Evolutionary conservation across 2,329 filamentous ascomycete species (phyloP).

Genomic region (Colletotrichum tamarilloi): DNA sequence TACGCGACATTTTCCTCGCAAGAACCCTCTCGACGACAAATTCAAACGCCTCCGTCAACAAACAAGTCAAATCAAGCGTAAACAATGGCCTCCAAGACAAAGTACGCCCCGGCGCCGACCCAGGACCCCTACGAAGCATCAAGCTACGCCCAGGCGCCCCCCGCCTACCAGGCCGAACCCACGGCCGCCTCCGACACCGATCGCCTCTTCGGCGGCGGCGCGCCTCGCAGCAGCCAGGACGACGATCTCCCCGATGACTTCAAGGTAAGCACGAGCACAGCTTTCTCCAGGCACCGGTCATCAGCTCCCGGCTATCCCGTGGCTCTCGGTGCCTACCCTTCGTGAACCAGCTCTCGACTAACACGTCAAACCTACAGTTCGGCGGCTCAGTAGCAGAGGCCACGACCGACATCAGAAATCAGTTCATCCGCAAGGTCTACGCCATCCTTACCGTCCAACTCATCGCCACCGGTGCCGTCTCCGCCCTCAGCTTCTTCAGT

Average conservation of each 20-base stretch:
- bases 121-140: slow-evolving; percentile 85
- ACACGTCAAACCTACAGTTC: slow-evolving; percentile 67
- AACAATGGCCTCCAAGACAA: slow-evolving; percentile 78
- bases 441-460: slow-evolving; percentile 97
- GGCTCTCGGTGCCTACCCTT: not conserved
- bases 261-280: slow-evolving; percentile 68
- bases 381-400: slow-evolving; percentile 94
- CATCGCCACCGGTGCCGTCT: slow-evolving; percentile 83
- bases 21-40: not conserved
- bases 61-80: not conserved
- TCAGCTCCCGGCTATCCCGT: not conserved
- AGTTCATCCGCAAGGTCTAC: slow-evolving; percentile 98
- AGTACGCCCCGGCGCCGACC: slow-evolving; percentile 86
- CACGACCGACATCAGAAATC: slow-evolving; percentile 94
- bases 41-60: not conserved
- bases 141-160: slow-evolving; percentile 80
- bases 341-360: slow-evolving; percentile 24
- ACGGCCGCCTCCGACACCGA: slow-evolving; percentile 63
- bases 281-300: not conserved
- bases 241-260: slow-evolving; percentile 92
- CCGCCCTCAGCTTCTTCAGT: slow-evolving; percentile 88
- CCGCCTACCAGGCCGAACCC: slow-evolving; percentile 73
- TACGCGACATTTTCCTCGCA: not conserved
- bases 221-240: slow-evolving; percentile 83
- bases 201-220: slow-evolving; percentile 72